A percentile compares a stretch with the other conserved stretches of the same genome.
Evolutionary conservation across 208 protist genomes (phyloP).

Genomic region (Leishmania braziliensis): DNA sequence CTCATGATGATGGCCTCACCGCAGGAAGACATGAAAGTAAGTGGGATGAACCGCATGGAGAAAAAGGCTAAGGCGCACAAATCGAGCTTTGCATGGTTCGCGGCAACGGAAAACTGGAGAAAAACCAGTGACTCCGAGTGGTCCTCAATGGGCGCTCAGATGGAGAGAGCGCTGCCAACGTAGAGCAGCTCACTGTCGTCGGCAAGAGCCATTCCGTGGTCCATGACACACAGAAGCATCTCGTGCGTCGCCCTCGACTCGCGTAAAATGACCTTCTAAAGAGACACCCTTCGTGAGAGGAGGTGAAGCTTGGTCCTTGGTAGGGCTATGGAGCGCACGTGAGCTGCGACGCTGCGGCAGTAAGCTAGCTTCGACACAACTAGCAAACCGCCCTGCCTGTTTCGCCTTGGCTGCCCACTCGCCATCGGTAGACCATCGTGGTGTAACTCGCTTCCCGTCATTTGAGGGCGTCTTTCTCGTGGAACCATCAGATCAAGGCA

Average conservation of each 20-base stretch:
- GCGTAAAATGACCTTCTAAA: conserved; percentile 49
- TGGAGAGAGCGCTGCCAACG: conserved; percentile 40
- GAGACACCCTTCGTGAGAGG: conserved; percentile 42
- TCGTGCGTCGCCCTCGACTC: conserved; percentile 46
- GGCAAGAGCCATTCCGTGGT: conserved; percentile 19
- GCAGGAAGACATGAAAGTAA: conserved; percentile 58
- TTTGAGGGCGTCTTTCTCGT: background rate
- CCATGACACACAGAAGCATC: conserved; percentile 37
- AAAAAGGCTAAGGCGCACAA: conserved; percentile 69
- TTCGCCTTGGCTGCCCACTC: background rate
- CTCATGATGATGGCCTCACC: conserved; percentile 48
- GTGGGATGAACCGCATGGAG: conserved; percentile 61
- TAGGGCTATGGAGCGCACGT: conserved; percentile 24
- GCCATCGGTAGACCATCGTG: background rate
- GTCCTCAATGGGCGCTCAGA: conserved; percentile 50
- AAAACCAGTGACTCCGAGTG: conserved; percentile 58
- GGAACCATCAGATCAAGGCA: background rate
- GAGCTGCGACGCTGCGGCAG: background rate
- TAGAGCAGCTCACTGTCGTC: conserved; percentile 42
- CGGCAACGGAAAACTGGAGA: conserved; percentile 61
- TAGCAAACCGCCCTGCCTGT: background rate
- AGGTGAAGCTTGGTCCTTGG: conserved; percentile 54
- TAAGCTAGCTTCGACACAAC: background rate
- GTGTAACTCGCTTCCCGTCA: background rate
- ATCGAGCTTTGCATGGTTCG: conserved; percentile 57